phyloP scores from a whole-genome alignment of 768 basidiomycete species.

The Termitomyces sp. region DNA sequence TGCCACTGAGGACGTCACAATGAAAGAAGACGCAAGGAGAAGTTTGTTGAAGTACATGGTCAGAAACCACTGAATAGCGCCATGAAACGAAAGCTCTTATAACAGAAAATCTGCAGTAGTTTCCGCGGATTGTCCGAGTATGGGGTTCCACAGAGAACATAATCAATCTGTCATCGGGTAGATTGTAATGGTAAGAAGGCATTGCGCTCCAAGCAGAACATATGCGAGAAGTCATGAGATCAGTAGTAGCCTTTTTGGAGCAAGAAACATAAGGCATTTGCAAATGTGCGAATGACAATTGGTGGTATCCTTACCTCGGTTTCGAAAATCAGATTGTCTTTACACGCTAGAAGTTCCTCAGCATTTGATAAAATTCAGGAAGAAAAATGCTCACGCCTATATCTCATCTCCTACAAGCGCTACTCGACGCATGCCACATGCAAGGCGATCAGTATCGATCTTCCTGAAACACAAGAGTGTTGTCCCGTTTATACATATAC shows the following conservation, averaged over 20 bases:
- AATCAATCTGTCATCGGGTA: neutral
- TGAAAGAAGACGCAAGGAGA: constrained; percentile 7
- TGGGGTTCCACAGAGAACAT: neutral
- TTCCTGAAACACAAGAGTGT: neutral
- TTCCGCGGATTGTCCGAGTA: neutral
- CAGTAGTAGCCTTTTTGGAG: neutral
- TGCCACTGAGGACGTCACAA: constrained; percentile 14
- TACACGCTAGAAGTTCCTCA: no score
- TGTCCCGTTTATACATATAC: neutral
- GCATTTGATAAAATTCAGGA: neutral
- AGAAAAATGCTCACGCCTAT: neutral
- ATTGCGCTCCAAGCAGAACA: neutral
- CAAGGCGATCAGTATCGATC: neutral
- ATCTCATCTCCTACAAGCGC: neutral
- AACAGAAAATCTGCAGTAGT: no score
- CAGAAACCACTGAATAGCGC: neutral
- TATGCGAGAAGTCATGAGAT: neutral
- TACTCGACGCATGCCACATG: neutral
- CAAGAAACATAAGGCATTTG: neutral
- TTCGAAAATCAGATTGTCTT: neutral
- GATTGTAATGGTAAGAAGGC: neutral
- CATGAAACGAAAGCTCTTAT: neutral
- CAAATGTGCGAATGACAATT: neutral
- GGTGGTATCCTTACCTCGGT: neutral
- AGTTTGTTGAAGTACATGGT: neutral